Base-by-base conservation (phyloP, 768 basidiomycete species). In the Boletus vermiculosoides region DNA sequence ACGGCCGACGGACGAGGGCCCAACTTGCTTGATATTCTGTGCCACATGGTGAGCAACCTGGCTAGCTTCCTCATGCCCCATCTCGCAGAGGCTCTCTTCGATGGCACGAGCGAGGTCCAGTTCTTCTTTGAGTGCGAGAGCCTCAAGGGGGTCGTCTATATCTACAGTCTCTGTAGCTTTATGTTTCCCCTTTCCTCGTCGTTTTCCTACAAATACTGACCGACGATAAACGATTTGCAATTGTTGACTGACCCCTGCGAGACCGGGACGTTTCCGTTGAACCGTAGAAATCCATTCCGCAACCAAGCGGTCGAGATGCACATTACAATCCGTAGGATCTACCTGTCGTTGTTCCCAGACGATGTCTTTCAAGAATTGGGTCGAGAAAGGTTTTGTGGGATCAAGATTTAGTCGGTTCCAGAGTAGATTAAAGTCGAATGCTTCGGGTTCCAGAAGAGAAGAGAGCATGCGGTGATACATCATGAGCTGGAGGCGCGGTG, bases 401-500 rank as follows among this genome's bases (percentile, higher is more conserved):
- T 84, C 60, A 15, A 87, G 60, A 2, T 71, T 66, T 1, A 85
- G 64, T 25, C 70, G 73, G 15, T 56, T 60, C 85, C 87, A 91
- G 11, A 92, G 61, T 0, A 65, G 52, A 23, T 68, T 45, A 63
- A 86, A 89, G 61, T 86, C 78, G 56, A 84, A 81, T 0, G 63
- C 50, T 37, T 60, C 59, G 1, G 76, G 76, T 4, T 79, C 70
- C 20, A 86, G 66, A 13, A 90, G 71, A 4, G 73, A 71, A 22
- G 77, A 74, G 37, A 93, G 76, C 50, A 93, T 80, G 18, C 83
- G 82, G 62, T 82, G 80, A 65, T 93, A 93, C 37, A 91, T 71
- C 87, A 90, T 90, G 5, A 92, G 78, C 66, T 93, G 91, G 36
- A 91, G 71, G 8, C 82, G 81, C 0, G 89, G 78, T 1, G 83